These are phyloP conservation scores for Globisporangium ultimum DNA, from an alignment of 352 stramenopile genomes.

Conservation along the genomic window DNA sequence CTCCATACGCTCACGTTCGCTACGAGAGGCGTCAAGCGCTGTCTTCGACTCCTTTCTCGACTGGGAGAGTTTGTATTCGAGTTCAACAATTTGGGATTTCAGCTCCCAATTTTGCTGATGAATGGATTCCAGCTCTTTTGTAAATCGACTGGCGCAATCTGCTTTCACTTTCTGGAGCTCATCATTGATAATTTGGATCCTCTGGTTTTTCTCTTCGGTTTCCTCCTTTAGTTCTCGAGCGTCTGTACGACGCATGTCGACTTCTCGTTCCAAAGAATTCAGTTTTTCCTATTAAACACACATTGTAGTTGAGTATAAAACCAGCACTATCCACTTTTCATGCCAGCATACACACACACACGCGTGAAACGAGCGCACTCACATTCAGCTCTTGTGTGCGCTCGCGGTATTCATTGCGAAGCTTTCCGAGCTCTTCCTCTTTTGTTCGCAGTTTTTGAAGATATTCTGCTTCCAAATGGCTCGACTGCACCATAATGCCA, in stretches of 20 bases:
- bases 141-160: conserved; percentile 49
- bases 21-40: conserved; percentile 29
- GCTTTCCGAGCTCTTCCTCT: conserved; percentile 46
- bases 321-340: not conserved
- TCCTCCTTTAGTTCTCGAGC: conserved; percentile 57
- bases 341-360: not conserved
- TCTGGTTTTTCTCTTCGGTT: conserved; percentile 59
- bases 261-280: conserved; percentile 40
- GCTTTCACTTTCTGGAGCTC: conserved; percentile 75
- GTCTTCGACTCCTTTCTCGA: conserved; percentile 37
- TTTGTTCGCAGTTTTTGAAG: conserved; percentile 42
- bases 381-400: conserved; percentile 54
- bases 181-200: conserved; percentile 64
- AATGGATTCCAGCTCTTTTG: conserved; percentile 45
- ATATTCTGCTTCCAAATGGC: conserved; percentile 42
- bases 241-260: conserved; percentile 56
- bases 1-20: conserved; percentile 51
- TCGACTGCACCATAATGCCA: conserved; percentile 21
- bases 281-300: conserved; percentile 27
- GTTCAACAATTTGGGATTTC: conserved; percentile 40
- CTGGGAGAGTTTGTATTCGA: conserved; percentile 48
- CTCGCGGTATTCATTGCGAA: conserved; percentile 48
- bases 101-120: conserved; percentile 63
- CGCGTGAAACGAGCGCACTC: conserved; percentile 2
- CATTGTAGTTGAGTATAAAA: not conserved